Evolutionary conservation across 495 filamentous ascomycete species (phyloP), one percentile per base, ranked within the genome.

Genomic region (Emericellopsis terricola): DNA sequence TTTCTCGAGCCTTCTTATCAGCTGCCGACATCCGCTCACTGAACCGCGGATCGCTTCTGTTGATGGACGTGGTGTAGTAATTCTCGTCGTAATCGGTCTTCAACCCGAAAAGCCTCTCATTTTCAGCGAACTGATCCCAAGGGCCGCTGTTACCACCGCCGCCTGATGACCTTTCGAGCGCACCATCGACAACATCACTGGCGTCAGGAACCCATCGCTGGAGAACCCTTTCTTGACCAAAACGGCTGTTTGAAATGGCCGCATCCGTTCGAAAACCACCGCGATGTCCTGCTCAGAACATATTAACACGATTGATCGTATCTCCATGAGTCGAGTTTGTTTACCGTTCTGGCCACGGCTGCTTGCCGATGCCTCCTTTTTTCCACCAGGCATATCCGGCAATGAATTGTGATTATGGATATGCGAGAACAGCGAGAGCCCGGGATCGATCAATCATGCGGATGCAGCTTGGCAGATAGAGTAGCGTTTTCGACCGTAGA

Each of bases 91-190:
- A 96, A 42, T 78, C 78, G 13, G 73, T 83, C 55, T 71, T 81
- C 23, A 87, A 54, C 7, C 89, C 89, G 48, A 92, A 96, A 3
- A 81, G 72, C 21, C 73, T 67, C 51, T 91, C 78, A 43, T 97
- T 96, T 28, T 65, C 72, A 46, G 81, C 79, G 45, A 99, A 99
- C 50, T 99, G 89, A 50, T 99, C 84, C 89, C 89, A 99, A 14
- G 46, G 34, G 33, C 64, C 69, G 4, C 53, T 50, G 14, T 50
- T 44, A 26, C 4, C 13, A 13, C 11, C 31, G 18, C 6, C 17
- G 15, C 18, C 19, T 1, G 43, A 38, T 21, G 61, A 43, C 19
- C 59, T 66, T 42, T 91, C 84, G 19, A 92, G 58, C 28, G 78
- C 76, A 41, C 78, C 51, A 42, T 85, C 73, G 19, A 70, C 46